Base-by-base conservation (phyloP, 192 early-diverging fungal genomes). In the Entomortierella parvispora region DNA sequence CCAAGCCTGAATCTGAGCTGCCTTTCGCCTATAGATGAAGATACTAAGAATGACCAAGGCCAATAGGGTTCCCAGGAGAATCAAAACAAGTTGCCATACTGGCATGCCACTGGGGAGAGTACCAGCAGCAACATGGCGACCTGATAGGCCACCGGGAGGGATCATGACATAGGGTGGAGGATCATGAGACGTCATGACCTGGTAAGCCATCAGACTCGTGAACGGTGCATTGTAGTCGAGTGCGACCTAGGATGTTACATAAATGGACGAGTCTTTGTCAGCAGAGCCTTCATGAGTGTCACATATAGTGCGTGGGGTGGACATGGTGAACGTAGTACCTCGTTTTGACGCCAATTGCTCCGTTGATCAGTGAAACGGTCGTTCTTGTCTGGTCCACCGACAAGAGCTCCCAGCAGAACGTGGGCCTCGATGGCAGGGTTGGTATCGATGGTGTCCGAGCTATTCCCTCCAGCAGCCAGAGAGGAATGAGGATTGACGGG, bases 401-500 rank as follows among this genome's bases (percentile, higher is more conserved):
- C 86, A 25, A 88, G 33, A 12, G 82, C 82, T 12, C 87, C 87
- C 32, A 82, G 79, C 12, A 88, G 62, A 2, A 82, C 28, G 49
- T 87, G 40, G 15, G 58, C 46, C 25, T 83, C 79, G 0, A 46
- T 64, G 5, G 60, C 34, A 12, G 85, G 86, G 2, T 34, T 18
- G 11, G 65, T 67, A 49, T 67, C 49, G 48, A 81, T 52, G 14
- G 82, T 76, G 40, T 80, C 69, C 1, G 78, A 67, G 50, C 80
- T 71, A 2, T 49, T 82, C 0, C 85, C 85, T 2, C 86, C 87
- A 11, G 85, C 51, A 4, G 86, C 86, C 32, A 71, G 55, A 17
- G 84, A 71, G 44, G 87, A 85, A 58, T 87, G 86, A 40, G 84
- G 83, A 45, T 87, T 85, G 10, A 49, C 40, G 2, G 84, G 86